These are phyloP conservation scores for Inonotus hispidus DNA, from an alignment of 1,284 basidiomycete species.

Conservation along the genomic window DNA sequence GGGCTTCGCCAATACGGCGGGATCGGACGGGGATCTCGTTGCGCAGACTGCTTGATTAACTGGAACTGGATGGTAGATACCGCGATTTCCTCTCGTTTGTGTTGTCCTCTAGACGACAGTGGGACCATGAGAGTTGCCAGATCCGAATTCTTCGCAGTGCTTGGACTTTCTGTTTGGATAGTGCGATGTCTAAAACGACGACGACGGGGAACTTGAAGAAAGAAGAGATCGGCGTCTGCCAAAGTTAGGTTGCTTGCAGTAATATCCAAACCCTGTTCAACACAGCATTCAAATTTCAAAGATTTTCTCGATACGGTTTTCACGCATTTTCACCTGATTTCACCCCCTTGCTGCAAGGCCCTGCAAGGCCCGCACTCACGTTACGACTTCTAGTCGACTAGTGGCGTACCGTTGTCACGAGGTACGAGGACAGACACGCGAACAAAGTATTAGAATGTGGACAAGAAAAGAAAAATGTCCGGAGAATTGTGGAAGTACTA, in stretches of 20 bases:
- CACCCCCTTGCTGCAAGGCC: neutral
- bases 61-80: neutral
- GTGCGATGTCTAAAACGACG: neutral
- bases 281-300: neutral
- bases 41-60: neutral
- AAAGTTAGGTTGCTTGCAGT: neutral
- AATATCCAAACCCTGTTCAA: neutral
- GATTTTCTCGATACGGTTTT: too few species aligned
- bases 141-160: neutral
- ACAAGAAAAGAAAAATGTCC: neutral
- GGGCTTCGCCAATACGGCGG: neutral
- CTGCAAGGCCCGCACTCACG: neutral
- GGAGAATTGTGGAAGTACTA: too few species aligned
- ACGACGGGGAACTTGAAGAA: neutral
- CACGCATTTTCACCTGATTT: neutral
- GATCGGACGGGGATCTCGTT: conserved; percentile 3
- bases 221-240: neutral
- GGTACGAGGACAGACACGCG: neutral
- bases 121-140: neutral
- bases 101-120: neutral
- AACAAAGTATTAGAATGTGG: neutral
- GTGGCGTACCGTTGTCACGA: neutral
- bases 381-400: neutral
- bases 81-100: neutral
- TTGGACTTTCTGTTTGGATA: neutral